Conservation (phyloP, 495 filamentous ascomycete species). For the Penicillium angulare region DNA sequence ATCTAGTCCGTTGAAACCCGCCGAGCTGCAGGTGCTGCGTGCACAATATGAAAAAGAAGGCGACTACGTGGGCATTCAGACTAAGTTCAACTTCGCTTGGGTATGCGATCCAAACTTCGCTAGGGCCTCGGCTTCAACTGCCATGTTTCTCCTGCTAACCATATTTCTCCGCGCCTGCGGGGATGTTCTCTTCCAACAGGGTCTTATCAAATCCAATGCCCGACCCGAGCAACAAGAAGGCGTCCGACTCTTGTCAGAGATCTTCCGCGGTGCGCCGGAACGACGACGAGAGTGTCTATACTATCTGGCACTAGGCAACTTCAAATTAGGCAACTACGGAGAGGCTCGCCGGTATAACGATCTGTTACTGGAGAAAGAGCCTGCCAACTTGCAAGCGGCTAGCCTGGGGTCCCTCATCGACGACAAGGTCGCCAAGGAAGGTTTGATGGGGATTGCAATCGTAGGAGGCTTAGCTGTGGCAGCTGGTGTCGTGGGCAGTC, state of each 20-base stretch:
- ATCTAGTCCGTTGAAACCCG: slow-evolving; percentile 75
- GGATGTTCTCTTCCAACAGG: slow-evolving; percentile 48
- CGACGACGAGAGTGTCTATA: slow-evolving; percentile 96
- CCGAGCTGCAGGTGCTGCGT: slow-evolving; percentile 87
- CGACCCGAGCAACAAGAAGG: slow-evolving; percentile 91
- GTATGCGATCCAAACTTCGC: slow-evolving; percentile 43
- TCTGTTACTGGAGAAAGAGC: slow-evolving; percentile 81
- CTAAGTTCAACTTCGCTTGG: slow-evolving; percentile 99
- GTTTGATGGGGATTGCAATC: slow-evolving; percentile 93
- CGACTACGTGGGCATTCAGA: slow-evolving; percentile 93
- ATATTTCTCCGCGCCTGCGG: slow-evolving; percentile 12
- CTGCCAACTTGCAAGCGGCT: slow-evolving; percentile 80
- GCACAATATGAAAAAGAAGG: slow-evolving; percentile 96
- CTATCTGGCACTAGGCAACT: slow-evolving; percentile 94
- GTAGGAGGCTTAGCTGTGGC: slow-evolving; percentile 90
- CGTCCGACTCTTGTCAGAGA: slow-evolving; percentile 90
- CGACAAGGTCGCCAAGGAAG: slow-evolving; percentile 93
- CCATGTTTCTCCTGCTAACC: slow-evolving; percentile 9
- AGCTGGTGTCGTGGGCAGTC: slow-evolving; percentile 86
- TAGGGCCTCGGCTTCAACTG: not conserved
- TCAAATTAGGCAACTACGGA: slow-evolving; percentile 95
- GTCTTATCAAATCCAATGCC: slow-evolving; percentile 85
- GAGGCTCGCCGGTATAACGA: slow-evolving; percentile 96
- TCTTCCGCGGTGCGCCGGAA: slow-evolving; percentile 89
- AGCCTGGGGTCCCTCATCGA: slow-evolving; percentile 86